Base-by-base conservation (phyloP, 192 early-diverging fungal species). In the Mortierella hygrophila region DNA sequence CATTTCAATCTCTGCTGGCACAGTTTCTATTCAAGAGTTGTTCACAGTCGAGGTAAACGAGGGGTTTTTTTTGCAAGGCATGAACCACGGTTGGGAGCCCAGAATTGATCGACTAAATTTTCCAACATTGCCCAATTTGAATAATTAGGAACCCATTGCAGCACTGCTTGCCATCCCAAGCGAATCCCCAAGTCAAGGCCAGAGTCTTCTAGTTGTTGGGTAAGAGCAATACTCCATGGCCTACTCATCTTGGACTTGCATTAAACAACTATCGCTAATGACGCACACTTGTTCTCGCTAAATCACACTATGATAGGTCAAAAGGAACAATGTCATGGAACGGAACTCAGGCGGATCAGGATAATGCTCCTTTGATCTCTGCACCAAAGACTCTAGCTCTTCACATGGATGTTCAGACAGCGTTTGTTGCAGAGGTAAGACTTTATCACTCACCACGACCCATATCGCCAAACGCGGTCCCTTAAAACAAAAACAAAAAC, bases 381-480 rank as follows among this genome's bases (percentile, higher is more conserved):
- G 16, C 37, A n/a, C 41, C 70, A 23, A 71, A 71, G 40, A 71
- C 38, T 23, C 16, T 71, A 26, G n/a, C 38, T 4, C 40, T 72
- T 2, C 46, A 63, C 16, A 21, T 7, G 5, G 26, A 37, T 11
- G 6, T 54, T 4, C 41, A 46, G 2, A 35, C 44, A 32, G 79
- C 60, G 3, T 74, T 80, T 42, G 20, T n/a, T 29, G 72, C 52
- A 18, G 60, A 68, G 21, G 79, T 80, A 74, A 65, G 18, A 18
- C 3, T 3, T 6, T 42, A 23, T 21, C 3, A 38, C 37, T 60
- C 4, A 52, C 0, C 20, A 16, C 16, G 13, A 18, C 16, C 18
- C 4, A 15, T 49, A 1, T 18, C 18, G 18, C 20, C 44, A 46
- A 11, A 15, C 44, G 35, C 1, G 44, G 20, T 6, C 18, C 52